Base-by-base conservation (phyloP, 164 flowering plant species). In the Magnolia kwangsiensis region DNA sequence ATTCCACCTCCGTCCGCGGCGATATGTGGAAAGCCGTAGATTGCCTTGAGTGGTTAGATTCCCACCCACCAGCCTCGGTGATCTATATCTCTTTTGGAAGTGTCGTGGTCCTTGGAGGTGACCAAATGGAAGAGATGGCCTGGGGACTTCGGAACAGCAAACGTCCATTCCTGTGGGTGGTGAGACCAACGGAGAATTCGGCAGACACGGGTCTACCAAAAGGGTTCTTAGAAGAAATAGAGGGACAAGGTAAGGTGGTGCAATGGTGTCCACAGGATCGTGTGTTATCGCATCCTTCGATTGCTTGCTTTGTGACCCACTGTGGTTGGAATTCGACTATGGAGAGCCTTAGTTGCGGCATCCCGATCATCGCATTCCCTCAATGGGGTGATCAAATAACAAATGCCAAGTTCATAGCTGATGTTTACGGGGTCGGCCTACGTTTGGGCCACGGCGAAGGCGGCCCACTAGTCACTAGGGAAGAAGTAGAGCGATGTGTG, bases 251-350 rank as follows among this genome's bases (percentile, higher is more conserved):
- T 7, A 83, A 75, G 77, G 76, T 91, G 23, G 91, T 91, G 59
- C 67, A 77, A 29, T 91, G 90, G 91, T 75, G 87, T 72, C 89
- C 91, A 3, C 96, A 91, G 65, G 91, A 89, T 50, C 67, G 79
- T 65, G 93, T 91, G 1, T 63, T 91, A 37, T 79, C 77, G 2
- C 96, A 91, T 77, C 84, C 90, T 4, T 84, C 94, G 2, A 77
- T 87, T 6, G 84, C 90, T 0, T 90, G 90, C 70, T 89, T 89
- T 66, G 71, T 90, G 70, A 88, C 90, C 0, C 94, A 91, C 75
- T 91, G 94, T 55, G 94, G 96, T 0, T 91, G 96, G 96, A 90
- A 90, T 78, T 91, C 94, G 2, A 64, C 92, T 0, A 63, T 87
- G 84, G 94, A 91, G 82, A 80, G 87, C 7, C 66, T 89, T 6